These are phyloP conservation scores for Pleurotus cornucopiae DNA, from an alignment of 768 basidiomycete genomes.

Conservation along the genomic window DNA sequence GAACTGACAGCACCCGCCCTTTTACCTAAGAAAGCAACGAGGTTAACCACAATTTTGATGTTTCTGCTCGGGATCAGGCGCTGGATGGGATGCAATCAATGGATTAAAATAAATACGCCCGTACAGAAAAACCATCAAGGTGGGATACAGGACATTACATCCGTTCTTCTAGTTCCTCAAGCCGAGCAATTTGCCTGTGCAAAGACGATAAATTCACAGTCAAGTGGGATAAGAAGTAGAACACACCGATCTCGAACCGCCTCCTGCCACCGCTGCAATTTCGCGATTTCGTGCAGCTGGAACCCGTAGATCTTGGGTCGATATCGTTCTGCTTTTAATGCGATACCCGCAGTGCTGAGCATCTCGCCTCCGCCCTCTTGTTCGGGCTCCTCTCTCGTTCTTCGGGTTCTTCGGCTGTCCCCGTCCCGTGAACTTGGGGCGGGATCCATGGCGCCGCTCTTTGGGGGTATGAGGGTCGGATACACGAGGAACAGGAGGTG, in stretches of 20 bases:
- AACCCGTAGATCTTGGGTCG: constrained; percentile 96
- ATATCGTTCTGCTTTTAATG: constrained; percentile 88
- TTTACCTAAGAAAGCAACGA: background rate
- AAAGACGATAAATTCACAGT: background rate
- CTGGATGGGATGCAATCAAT: constrained; percentile 24
- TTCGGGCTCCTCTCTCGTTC: constrained; percentile 50
- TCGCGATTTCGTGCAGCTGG: constrained; percentile 91
- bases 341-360: constrained; percentile 75
- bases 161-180: constrained; percentile 41
- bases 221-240: constrained; percentile 8
- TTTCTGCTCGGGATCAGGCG: too few species aligned
- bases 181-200: constrained; percentile 41
- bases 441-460: constrained; percentile 46
- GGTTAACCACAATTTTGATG: background rate
- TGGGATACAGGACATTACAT: background rate
- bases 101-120: constrained; percentile 67
- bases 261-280: constrained; percentile 93
- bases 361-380: constrained; percentile 59
- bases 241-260: constrained; percentile 82
- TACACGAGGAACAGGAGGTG: constrained; percentile 97
- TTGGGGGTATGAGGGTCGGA: constrained; percentile 86
- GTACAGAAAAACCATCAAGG: constrained; percentile 37
- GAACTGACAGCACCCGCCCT: too few species aligned
- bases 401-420: constrained; percentile 29
- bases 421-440: constrained; percentile 21